Percentiles rank a stretch among this genome's conserved stretches.
phyloP scores from a whole-genome alignment of 345 rosid genomes.

The Euclidium syriacum region DNA sequence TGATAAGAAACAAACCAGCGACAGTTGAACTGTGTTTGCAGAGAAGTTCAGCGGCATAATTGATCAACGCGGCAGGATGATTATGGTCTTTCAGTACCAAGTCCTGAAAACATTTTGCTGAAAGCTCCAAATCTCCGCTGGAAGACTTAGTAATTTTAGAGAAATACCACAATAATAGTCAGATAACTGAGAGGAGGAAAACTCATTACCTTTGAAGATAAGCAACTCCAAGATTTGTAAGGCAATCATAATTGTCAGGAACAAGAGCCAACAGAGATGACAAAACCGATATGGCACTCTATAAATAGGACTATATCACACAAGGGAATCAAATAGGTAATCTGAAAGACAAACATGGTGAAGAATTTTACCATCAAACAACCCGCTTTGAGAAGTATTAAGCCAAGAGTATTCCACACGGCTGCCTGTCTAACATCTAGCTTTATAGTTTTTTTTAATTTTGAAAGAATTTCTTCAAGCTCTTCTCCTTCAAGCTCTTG shows the following conservation, averaged over 20 bases:
- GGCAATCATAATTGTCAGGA: conserved; percentile 80
- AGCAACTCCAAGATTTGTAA: conserved; percentile 88
- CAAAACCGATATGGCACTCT: conserved; percentile 81
- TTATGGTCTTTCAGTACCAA: conserved; percentile 82
- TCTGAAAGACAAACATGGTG: conserved; percentile 4
- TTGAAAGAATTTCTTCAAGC: conserved; percentile 68
- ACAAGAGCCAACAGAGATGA: conserved; percentile 54
- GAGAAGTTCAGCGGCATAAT: conserved; percentile 80
- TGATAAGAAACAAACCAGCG: conserved; percentile 57
- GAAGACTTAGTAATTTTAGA: conserved; percentile 22
- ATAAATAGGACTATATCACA: conserved; percentile 17
- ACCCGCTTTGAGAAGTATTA: conserved; percentile 82
- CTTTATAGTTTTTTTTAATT: conserved; percentile 68
- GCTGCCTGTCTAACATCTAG: conserved; percentile 69
- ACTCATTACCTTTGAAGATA: conserved; percentile 71
- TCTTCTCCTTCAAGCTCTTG: conserved; percentile 79
- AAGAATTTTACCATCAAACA: conserved; percentile 58
- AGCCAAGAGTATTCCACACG: conserved; percentile 86
- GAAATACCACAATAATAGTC: not conserved
- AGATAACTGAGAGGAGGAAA: not conserved
- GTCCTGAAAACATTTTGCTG: conserved; percentile 87
- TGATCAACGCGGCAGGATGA: conserved; percentile 83
- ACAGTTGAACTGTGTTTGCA: conserved; percentile 71
- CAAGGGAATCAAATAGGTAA: conserved; percentile 16
- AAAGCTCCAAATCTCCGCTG: conserved; percentile 80